Conservation (phyloP, 495 filamentous ascomycete genomes). For the Symbiotaphrina buchneri region DNA sequence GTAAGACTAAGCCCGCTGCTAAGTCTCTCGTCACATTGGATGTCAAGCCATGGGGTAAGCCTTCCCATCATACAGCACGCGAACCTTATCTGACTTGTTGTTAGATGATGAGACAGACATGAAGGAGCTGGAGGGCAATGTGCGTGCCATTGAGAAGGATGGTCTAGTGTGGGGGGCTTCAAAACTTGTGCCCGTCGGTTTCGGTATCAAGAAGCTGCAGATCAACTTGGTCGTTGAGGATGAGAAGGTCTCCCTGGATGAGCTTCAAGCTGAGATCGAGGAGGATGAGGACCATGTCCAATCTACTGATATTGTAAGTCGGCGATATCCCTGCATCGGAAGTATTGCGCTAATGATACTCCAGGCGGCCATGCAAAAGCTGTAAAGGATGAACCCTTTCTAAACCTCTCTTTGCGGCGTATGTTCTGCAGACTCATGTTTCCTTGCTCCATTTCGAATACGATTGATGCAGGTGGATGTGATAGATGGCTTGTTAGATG, state of each 20-base stretch:
- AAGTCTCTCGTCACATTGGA: slow-evolving; percentile 93
- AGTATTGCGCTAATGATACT: slow-evolving; percentile 5
- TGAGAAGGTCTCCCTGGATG: slow-evolving; percentile 76
- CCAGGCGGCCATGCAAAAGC: slow-evolving; percentile 71
- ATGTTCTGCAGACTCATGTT: too few relatives aligned
- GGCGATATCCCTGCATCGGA: slow-evolving; percentile 1
- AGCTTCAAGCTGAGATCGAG: slow-evolving; percentile 72
- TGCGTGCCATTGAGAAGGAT: slow-evolving; percentile 75
- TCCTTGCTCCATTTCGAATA: too few relatives aligned
- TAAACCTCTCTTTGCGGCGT: too few relatives aligned
- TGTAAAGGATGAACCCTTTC: slow-evolving; percentile 36
- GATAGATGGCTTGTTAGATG: too few relatives aligned
- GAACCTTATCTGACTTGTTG: slow-evolving; percentile 4
- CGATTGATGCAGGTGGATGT: too few relatives aligned
- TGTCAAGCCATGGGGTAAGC: slow-evolving; percentile 97
- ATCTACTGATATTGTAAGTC: slow-evolving; percentile 67
- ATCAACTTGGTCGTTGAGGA: slow-evolving; percentile 96
- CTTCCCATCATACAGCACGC: slow-evolving; percentile 1
- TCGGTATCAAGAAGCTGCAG: slow-evolving; percentile 99
- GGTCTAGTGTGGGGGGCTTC: slow-evolving; percentile 92
- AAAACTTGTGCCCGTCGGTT: slow-evolving; percentile 73
- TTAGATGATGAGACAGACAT: slow-evolving; percentile 87
- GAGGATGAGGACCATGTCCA: slow-evolving; percentile 92
- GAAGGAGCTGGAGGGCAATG: slow-evolving; percentile 53
- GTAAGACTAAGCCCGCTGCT: slow-evolving; percentile 70